Evolutionary conservation across 2,329 filamentous ascomycete genomes (phyloP), one percentile per base, ranked within the genome.

Genomic region (Aphanocladium album): DNA sequence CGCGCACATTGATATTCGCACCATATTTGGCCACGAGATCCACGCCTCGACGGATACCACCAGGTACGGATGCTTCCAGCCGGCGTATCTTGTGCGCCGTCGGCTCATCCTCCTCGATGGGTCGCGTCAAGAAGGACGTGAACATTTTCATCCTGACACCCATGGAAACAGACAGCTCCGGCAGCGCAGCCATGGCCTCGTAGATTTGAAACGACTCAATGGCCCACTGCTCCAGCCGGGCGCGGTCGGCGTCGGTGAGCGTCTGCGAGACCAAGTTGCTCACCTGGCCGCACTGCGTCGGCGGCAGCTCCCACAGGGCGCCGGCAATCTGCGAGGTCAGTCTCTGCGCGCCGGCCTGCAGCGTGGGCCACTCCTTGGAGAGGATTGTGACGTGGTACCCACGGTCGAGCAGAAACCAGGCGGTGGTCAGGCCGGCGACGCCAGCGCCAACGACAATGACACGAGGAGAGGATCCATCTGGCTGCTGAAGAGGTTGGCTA

Each of bases 301-400:
- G 37, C 3, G 53, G 53, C 5, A 41, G 25, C 30, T 56, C 53
- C 53, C 53, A 56, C 37, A 46, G 21, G 19, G 53, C 37, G 33
- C 53, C 53, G 9, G 53, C 37, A 19, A 56, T 30, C 23, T 56
- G 53, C 23, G 53, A 56, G 6, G 53, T 56, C 7, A 46, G 53
- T 3, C 53, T 27, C 52, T 55, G 53, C 9, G n/a, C n/a, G 41
- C 41, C 41, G 12, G 12, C 11, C 9, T 17, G 14, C 17, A n/a
- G 25, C 39, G 52, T 23, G 16, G 37, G 23, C 53, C 53, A 56
- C n/a, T 27, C 14, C 39, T 46, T 45, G 21, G 53, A 56, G 33
- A 56, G 16, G 39, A 56, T 46, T 8, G 53, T 56, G n/a, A 46
- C 53, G 9, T 33, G n/a, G 53, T 43, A 46, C 12, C 53, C 53